phyloP scores from a whole-genome alignment of 257 asterid genomes.

The Leptodermis oblonga region DNA sequence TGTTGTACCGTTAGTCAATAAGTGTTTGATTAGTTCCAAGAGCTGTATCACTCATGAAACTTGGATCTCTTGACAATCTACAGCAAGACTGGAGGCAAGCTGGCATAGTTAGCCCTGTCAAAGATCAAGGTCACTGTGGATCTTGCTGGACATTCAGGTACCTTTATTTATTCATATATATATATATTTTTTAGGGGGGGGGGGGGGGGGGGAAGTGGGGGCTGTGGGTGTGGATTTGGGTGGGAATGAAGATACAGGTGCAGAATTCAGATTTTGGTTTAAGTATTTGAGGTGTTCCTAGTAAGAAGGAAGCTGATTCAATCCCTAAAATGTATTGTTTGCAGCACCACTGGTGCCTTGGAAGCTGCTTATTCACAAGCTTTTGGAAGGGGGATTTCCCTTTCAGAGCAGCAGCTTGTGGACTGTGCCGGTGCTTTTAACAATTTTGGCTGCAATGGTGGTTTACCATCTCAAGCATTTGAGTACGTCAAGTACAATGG shows the following conservation, averaged over 20 bases:
- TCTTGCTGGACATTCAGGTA: slow-evolving; percentile 99
- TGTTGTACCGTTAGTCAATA: background rate
- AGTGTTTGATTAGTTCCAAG: background rate
- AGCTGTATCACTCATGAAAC: slow-evolving; percentile 3
- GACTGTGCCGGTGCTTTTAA: slow-evolving; percentile 94
- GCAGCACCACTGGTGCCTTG: slow-evolving; percentile 94
- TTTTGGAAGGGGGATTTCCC: slow-evolving; percentile 63
- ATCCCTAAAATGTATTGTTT: slow-evolving; percentile 12
- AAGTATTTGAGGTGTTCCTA: background rate
- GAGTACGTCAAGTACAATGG: slow-evolving; percentile 88
- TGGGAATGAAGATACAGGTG: slow-evolving; percentile 1
- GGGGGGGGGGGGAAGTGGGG: too few relatives aligned
- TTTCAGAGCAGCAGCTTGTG: slow-evolving; percentile 97
- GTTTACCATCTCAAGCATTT: slow-evolving; percentile 96
- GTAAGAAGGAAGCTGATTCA: background rate
- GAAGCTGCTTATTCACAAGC: slow-evolving; percentile 96
- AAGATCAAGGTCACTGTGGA: slow-evolving; percentile 85
- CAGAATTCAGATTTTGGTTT: background rate
- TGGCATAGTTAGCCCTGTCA: slow-evolving; percentile 89
- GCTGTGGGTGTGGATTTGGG: too few relatives aligned
- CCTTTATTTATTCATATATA: too few relatives aligned
- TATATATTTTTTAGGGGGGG: too few relatives aligned
- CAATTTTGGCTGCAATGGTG: slow-evolving; percentile 92
- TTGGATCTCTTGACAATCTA: slow-evolving; percentile 18
- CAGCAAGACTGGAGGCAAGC: slow-evolving; percentile 90